Evolutionary conservation across 2,329 filamentous ascomycete species (phyloP), one percentile per base, ranked within the genome.

Genomic region (Gremmenia infestans): DNA sequence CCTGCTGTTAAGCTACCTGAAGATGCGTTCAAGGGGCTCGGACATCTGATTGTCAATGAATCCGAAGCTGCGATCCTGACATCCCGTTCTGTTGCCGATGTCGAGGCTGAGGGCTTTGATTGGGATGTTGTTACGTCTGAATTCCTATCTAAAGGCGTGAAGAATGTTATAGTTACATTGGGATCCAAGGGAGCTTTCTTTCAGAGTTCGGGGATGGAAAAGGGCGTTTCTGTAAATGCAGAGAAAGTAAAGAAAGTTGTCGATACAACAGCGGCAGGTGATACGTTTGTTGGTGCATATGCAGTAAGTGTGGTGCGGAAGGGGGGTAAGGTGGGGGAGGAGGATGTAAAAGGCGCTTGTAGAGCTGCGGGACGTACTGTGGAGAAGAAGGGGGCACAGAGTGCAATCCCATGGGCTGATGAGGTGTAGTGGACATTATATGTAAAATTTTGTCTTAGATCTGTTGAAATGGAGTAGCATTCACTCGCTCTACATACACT

Each of bases 221-320:
- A 28, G 75, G 75, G 52, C 78, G 75, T 84, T 61, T 68, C 77
- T 25, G 72, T 91, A 1, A 74, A 77, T 4, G 90, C 89, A 0
- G 78, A 82, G 59, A 87, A 88, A 71, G 87, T 90, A 17, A 74
- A 70, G 4, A 73, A 80, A 55, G 93, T 97, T 1, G 83, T 97
- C 4, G 93, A 97, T 71, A 97, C 93, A 1, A 97, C 93, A 7
- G 93, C 88, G 1, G 94, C 94, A 5, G 93, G 93, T 0, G 93
- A 97, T 71, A 97, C 93, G 0, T 97, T 97, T 73, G 89, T 95
- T 5, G 93, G 94, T 2, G 88, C 84, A 22, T 96, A 96, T 70
- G 88, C 90, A 2, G 82, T 94, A 25, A 82, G 85, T 55, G 80
- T 87, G 32, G 89, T 89, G 40, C 78, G 56, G 5, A 60, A 55